These are phyloP conservation scores for Candida verbasci DNA, from an alignment of 805 yeast genomes.

Conservation along the genomic window DNA sequence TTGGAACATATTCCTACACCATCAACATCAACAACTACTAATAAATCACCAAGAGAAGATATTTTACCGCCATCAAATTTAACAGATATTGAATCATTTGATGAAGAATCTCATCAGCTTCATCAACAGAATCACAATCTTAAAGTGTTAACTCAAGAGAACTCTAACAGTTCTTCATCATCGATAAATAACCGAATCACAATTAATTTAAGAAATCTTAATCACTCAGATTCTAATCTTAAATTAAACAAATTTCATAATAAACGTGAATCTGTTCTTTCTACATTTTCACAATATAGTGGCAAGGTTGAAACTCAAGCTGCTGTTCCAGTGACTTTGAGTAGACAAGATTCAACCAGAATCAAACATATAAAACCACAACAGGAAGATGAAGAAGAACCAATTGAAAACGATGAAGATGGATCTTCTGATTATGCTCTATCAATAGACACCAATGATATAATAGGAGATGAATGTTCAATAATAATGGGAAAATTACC, in stretches of 20 bases:
- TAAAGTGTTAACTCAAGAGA: too few species aligned
- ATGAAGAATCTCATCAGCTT: neutral
- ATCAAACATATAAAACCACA: slow-evolving; percentile 1
- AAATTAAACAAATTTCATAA: neutral
- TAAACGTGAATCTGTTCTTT: slow-evolving; percentile 16
- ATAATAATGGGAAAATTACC: slow-evolving; percentile 12
- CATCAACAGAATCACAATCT: too few species aligned
- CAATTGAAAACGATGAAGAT: too few species aligned
- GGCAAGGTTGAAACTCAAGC: slow-evolving; percentile 17
- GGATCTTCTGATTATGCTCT: neutral
- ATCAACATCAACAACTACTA: neutral
- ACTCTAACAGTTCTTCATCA: too few species aligned
- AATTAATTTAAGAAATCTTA: too few species aligned
- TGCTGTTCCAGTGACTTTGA: slow-evolving; percentile 10
- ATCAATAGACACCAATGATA: slow-evolving; percentile 2
- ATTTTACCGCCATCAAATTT: slow-evolving; percentile 3
- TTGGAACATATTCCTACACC: neutral
- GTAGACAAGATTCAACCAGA: slow-evolving; percentile 7
- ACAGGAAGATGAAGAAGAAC: slow-evolving; percentile 2
- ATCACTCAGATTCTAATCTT: slow-evolving; percentile 1
- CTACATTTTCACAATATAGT: slow-evolving; percentile 19
- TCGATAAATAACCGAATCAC: too few species aligned
- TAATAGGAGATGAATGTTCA: slow-evolving; percentile 6
- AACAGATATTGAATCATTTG: slow-evolving; percentile 4
- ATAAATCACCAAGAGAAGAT: neutral